Base-by-base conservation (phyloP, 129 eudicot species). In the Heracleum sosnowskyi region DNA sequence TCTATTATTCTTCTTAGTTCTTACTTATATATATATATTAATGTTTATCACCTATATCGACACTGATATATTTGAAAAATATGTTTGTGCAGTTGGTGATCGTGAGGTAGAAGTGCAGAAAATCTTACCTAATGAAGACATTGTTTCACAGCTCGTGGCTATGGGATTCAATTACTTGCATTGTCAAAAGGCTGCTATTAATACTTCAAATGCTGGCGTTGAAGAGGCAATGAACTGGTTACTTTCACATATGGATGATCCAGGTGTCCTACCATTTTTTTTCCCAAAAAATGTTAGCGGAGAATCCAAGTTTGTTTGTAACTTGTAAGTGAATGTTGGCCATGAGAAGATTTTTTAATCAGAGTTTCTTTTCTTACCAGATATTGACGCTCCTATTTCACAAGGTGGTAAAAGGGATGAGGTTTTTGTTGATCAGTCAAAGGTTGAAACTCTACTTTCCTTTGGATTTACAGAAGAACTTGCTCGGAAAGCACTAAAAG, bases 221-320 rank as follows among this genome's bases (percentile, higher is more conserved):
- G 97, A 96, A 82, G 99, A 85, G 85, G 97, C 97, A 26, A 96
- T 92, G 97, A 89, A 87, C 83, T 96, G 99, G 99, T 82, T 92
- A 77, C 92, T 96, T 77, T 83, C 88, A 49, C 99, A 96, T 89
- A 92, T 90, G 99, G 85, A 85, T 77, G 97, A 92, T 85, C 87
- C 97, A 79, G 97, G 97, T 96, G 84, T 66, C 78, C 35, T 63
- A 11, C 22, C 78, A 49, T 45, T 28, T 36, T 12, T 40, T 60
- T 26, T 45, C 24, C 44, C 47, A 31, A 18, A 34, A 26, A 24
- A 45, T 28, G 11, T 57, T 31, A 17, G 74, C 41, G 24, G 37
- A 55, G 41, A 39, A 29, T 20, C 62, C 55, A 12, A 46, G 45
- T 49, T 13, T 1, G 34, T 28, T 4, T 11, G 22, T 10, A 8